phyloP scores from a whole-genome alignment of 345 rosid species.

The Microcos paniculata region DNA sequence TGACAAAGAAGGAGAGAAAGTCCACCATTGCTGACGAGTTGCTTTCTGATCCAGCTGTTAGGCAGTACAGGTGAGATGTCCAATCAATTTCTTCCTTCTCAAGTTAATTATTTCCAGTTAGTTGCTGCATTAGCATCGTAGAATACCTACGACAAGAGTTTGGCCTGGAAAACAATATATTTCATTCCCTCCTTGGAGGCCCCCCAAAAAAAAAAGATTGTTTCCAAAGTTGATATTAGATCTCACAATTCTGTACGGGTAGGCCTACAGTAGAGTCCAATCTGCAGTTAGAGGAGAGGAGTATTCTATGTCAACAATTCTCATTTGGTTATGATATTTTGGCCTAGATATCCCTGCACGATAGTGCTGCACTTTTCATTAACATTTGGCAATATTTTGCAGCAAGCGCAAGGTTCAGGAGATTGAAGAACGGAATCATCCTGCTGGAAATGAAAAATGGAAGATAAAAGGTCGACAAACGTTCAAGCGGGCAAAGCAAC shows the following conservation, averaged over 20 bases:
- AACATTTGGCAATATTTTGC: conserved; percentile 12
- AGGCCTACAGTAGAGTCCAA: not conserved
- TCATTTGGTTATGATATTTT: not conserved
- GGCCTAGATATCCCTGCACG: not conserved
- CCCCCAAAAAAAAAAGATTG: not conserved
- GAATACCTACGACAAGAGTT: not conserved
- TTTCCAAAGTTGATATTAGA: not conserved
- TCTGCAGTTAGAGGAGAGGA: not conserved
- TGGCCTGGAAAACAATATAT: conserved; percentile 1
- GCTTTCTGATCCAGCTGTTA: conserved; percentile 50
- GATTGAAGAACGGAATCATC: conserved; percentile 67
- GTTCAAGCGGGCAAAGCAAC: conserved; percentile 54
- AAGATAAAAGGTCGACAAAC: conserved; percentile 62
- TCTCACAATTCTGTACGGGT: not conserved
- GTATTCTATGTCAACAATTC: not conserved
- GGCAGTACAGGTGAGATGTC: conserved; percentile 60
- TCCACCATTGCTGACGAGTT: conserved; percentile 79
- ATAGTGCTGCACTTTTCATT: not conserved
- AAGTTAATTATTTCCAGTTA: not conserved
- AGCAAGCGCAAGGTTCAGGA: conserved; percentile 89
- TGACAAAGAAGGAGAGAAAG: conserved; percentile 87
- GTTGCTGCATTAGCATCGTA: not conserved
- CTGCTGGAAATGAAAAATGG: conserved; percentile 73
- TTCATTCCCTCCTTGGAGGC: not conserved
- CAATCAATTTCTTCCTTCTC: not conserved